Conservation (phyloP, 805 yeast genomes). For the Suhomyces sp. region DNA sequence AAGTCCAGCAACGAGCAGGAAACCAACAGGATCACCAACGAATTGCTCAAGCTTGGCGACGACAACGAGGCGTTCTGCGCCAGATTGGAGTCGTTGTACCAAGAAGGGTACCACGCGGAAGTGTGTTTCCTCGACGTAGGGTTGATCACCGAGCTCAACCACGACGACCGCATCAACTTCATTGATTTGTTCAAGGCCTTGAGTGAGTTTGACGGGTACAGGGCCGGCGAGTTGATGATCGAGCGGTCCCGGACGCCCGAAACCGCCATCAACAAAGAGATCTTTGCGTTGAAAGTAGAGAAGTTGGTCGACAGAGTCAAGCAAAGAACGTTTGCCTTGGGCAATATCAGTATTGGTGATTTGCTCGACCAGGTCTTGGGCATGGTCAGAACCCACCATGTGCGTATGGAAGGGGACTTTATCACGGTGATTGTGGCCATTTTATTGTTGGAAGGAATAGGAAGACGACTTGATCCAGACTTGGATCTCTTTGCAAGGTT, state of each 20-base stretch:
- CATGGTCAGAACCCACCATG: slow-evolving; percentile 94
- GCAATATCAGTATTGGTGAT: slow-evolving; percentile 90
- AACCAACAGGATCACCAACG: slow-evolving; percentile 43
- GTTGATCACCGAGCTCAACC: slow-evolving; percentile 83
- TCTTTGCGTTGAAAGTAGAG: slow-evolving; percentile 86
- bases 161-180: slow-evolving; percentile 74
- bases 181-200: slow-evolving; percentile 85
- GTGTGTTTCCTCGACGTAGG: slow-evolving; percentile 93
- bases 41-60: slow-evolving; percentile 33
- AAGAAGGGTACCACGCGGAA: slow-evolving; percentile 73
- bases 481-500: slow-evolving; percentile 94
- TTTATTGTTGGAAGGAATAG: slow-evolving; percentile 87
- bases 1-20: slow-evolving; percentile 45
- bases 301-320: slow-evolving; percentile 76
- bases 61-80: slow-evolving; percentile 44
- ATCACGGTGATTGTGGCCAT: slow-evolving; percentile 94
- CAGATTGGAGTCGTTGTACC: slow-evolving; percentile 44
- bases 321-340: slow-evolving; percentile 85
- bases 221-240: slow-evolving; percentile 93
- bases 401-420: slow-evolving; percentile 96
- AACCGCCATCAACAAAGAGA: slow-evolving; percentile 77
- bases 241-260: slow-evolving; percentile 94
- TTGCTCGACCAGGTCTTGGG: slow-evolving; percentile 78
- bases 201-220: slow-evolving; percentile 89
- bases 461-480: slow-evolving; percentile 89